These are phyloP conservation scores for Vaccinium darrowii DNA, from an alignment of 148 eudicot species.

Conservation along the genomic window DNA sequence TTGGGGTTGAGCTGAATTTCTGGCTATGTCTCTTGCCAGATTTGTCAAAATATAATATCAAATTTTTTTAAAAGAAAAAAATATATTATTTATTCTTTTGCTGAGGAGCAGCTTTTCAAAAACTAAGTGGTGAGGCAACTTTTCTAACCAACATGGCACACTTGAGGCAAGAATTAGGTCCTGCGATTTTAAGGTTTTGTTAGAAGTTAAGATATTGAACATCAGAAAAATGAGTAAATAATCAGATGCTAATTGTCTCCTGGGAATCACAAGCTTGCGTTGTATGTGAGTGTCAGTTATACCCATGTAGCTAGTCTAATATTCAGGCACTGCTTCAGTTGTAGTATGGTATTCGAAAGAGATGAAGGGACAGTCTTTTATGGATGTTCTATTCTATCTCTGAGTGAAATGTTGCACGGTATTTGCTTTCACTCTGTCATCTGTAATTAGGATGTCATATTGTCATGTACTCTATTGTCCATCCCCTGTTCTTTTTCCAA, in stretches of 20 bases:
- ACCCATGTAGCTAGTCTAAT: not conserved
- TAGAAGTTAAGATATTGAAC: no score
- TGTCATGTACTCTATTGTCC: not conserved
- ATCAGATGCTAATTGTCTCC: no score
- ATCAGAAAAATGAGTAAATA: no score
- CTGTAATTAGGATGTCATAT: not conserved
- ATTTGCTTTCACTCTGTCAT: slow-evolving; percentile 1
- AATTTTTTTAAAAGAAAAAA: no score
- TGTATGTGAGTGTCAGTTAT: no score
- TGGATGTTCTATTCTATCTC: not conserved
- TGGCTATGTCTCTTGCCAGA: not conserved
- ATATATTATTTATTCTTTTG: no score
- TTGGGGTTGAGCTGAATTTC: not conserved
- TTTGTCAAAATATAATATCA: not conserved
- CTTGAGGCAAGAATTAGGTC: no score
- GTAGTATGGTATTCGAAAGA: not conserved
- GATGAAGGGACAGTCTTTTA: not conserved
- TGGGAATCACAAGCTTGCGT: no score
- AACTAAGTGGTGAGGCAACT: no score
- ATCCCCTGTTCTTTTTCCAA: not conserved
- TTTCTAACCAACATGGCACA: no score
- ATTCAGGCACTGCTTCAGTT: not conserved
- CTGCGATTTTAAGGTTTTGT: no score
- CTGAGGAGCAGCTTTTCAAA: no score
- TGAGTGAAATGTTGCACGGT: not conserved